Evolutionary conservation across 2,329 filamentous ascomycete genomes (phyloP).

Genomic region (Eutypella sp.): DNA sequence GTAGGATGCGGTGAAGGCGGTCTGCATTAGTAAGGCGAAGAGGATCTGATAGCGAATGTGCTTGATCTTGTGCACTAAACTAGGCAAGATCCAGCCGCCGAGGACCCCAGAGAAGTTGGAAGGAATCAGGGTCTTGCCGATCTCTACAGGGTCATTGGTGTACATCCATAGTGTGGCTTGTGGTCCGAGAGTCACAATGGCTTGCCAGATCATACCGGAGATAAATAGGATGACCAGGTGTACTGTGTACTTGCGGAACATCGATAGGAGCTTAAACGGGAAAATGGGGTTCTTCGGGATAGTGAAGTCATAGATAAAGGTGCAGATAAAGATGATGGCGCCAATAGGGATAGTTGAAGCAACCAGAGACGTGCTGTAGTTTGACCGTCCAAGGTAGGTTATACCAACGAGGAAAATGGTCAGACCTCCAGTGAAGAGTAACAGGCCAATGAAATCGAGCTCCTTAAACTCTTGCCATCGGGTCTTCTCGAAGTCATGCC

Average conservation of each 20-base stretch:
- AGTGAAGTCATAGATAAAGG: conserved; percentile 20
- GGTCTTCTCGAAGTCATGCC: conserved; percentile 24
- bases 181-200: conserved; percentile 20
- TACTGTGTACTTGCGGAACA: conserved; percentile 25
- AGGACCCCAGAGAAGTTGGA: conserved; percentile 17
- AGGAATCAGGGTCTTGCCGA: conserved; percentile 24
- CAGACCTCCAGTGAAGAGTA: conserved; percentile 15
- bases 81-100: conserved; percentile 25
- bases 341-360: conserved; percentile 16
- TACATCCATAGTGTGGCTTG: conserved; percentile 28
- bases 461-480: conserved; percentile 25
- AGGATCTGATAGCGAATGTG: conserved; percentile 26
- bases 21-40: conserved; percentile 25
- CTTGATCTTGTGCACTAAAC: conserved; percentile 26
- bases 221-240: conserved; percentile 26
- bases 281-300: conserved; percentile 18
- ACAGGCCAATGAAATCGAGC: conserved; percentile 25
- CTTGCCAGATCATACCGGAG: conserved; percentile 26
- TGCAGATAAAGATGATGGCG: conserved; percentile 8
- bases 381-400: neutral
- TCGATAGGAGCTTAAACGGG: conserved; percentile 21
- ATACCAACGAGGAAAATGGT: conserved; percentile 1
- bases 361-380: conserved; percentile 8
- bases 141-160: conserved; percentile 22
- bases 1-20: conserved; percentile 22